Evolutionary conservation across 768 basidiomycete genomes (phyloP).

Genomic region (Glaciozyma martinii): DNA sequence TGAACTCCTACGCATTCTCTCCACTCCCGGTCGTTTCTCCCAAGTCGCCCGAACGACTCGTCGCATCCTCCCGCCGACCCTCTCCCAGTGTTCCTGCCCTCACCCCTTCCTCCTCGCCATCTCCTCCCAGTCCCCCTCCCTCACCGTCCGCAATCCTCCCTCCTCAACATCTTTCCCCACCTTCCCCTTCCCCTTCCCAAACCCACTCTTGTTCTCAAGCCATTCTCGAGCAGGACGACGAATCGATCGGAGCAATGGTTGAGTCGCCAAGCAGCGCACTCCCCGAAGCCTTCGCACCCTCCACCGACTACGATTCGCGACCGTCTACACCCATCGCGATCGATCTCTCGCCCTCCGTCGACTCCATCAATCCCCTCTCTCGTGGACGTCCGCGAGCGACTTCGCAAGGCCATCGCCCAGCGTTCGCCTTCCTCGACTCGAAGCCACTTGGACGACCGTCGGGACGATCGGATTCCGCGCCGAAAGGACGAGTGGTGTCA

Average conservation of each 20-base stretch:
- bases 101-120: background rate
- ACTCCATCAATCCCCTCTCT: background rate
- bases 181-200: no score
- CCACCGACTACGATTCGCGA: background rate
- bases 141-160: no score
- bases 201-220: no score
- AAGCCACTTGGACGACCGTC: no score
- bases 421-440: no score
- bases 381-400: background rate
- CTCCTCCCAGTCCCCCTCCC: background rate
- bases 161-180: no score
- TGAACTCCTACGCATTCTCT: slow-evolving; percentile 8
- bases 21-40: background rate
- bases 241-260: no score
- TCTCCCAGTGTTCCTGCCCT: background rate
- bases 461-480: background rate
- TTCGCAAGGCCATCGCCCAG: background rate
- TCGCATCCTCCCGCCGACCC: background rate
- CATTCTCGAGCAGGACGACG: no score
- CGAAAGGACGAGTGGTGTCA: background rate
- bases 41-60: background rate
- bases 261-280: no score
- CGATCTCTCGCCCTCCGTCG: background rate
- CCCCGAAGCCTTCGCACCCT: background rate
- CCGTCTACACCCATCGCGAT: background rate